phyloP scores from a whole-genome alignment of 2,329 filamentous ascomycete genomes.

The Colletotrichum tabaci region DNA sequence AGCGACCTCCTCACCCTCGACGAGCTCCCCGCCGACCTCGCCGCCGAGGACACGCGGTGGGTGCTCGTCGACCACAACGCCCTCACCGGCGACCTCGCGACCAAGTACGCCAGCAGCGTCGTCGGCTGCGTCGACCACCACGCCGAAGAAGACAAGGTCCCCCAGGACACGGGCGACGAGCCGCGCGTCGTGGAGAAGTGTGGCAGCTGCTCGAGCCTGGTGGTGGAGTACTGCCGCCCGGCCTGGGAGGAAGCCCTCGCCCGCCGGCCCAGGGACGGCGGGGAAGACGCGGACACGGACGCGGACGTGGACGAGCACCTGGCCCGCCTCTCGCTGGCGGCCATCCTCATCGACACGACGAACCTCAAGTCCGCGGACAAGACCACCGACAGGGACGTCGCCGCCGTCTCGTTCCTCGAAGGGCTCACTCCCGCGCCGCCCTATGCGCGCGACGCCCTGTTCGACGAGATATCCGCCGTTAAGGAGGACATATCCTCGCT shows the following conservation, averaged over 20 bases:
- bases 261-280: conserved; percentile 39
- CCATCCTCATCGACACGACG: conserved; percentile 81
- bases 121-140: conserved; percentile 84
- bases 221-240: conserved; percentile 71
- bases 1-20: conserved; percentile 76
- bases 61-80: conserved; percentile 86
- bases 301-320: conserved; percentile 68
- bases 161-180: conserved; percentile 58
- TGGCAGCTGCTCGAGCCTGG: conserved; percentile 82
- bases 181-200: conserved; percentile 75
- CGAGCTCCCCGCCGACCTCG: conserved; percentile 62
- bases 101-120: conserved; percentile 67
- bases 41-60: conserved; percentile 74
- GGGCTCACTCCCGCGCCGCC: conserved; percentile 44
- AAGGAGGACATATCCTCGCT: conserved; percentile 78
- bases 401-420: conserved; percentile 73
- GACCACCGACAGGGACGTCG: conserved; percentile 73
- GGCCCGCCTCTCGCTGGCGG: conserved; percentile 77
- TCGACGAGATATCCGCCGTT: conserved; percentile 70
- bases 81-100: conserved; percentile 73
- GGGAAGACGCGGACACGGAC: conserved; percentile 45
- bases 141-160: conserved; percentile 75
- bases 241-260: conserved; percentile 72
- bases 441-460: conserved; percentile 72
- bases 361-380: conserved; percentile 76